Base-by-base conservation (phyloP, 257 asterid species). In the Forsythia suspensa region DNA sequence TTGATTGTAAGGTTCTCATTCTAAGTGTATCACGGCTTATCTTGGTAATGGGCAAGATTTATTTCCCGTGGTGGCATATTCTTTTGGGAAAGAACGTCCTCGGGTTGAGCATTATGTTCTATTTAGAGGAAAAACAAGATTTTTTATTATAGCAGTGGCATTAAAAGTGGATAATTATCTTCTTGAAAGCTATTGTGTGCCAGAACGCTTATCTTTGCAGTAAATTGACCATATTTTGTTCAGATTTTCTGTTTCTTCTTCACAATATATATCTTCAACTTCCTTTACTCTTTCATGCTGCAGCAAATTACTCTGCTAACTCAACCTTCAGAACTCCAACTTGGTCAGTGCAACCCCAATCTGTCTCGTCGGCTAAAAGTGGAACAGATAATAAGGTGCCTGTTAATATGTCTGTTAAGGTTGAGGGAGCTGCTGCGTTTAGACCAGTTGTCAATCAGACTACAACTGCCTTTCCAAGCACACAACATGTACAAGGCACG, bases 341-440 rank as follows among this genome's bases (percentile, higher is more conserved):
- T 75, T 95, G 97, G 97, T 76, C 92, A 34, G 76, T 87, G 87
- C 95, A 88, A 80, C 83, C 89, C 70, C 95, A 89, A 52, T 76
- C 94, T 79, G 81, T 81, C 48, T 81, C 86, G 52, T 61, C 93
- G 37, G 81, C 89, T 77, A 90, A 82, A 78, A 65, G 52, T 78
- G 92, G 86, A 70, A 75, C 88, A 41, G 92, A 89, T 48, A 85
- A 73, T 78, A 90, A 88, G 92, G 85, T 76, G 77, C 86, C 90
- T 42, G 70, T 77, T 38, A 89, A 85, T 82, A 77, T 88, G 86
- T 74, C 90, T 73, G 69, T 80, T 74, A 89, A 81, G 84, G 82
- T 85, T 83, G 98, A 88, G 77, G 93, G 95, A 80, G 82, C 82
- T 21, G 83, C 87, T 80, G 91, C 77, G 48, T 82, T 91, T 69